These are phyloP conservation scores for Phytopythium boreale DNA, from an alignment of 352 stramenopile species.

Conservation along the genomic window DNA sequence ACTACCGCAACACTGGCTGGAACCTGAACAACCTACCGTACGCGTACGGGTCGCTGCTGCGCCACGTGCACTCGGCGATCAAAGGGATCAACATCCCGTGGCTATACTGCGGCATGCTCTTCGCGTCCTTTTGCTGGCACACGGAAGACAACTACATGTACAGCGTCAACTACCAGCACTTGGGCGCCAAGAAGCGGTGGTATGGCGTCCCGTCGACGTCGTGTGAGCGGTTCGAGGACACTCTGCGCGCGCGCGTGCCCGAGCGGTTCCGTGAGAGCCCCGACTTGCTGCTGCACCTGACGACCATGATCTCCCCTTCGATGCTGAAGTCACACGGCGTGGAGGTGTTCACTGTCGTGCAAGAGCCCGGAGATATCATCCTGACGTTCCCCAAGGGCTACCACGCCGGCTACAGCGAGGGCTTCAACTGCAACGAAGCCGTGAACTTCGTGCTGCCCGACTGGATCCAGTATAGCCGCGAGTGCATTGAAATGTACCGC, in stretches of 20 bases:
- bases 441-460: conserved; percentile 86
- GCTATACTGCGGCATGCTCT: conserved; percentile 98
- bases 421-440: conserved; percentile 92
- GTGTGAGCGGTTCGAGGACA: conserved; percentile 50
- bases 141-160: conserved; percentile 99
- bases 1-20: conserved; percentile 89
- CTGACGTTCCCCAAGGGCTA: conserved; percentile 97
- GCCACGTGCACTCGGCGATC: conserved; percentile 92
- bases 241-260: conserved; percentile 45
- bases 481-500: conserved; percentile 71
- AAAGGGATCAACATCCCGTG: conserved; percentile 98
- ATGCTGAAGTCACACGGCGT: conserved; percentile 41
- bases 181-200: conserved; percentile 96
- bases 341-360: conserved; percentile 59
- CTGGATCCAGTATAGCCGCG: conserved; percentile 80
- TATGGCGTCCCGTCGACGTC: conserved; percentile 79
- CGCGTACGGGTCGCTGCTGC: conserved; percentile 89
- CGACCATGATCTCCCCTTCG: conserved; percentile 68
- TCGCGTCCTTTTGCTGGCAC: conserved; percentile 98
- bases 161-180: conserved; percentile 98
- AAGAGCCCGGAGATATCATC: conserved; percentile 94
- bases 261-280: conserved; percentile 61
- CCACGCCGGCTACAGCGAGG: conserved; percentile 96
- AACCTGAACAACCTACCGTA: conserved; percentile 98
- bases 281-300: conserved; percentile 70